Evolutionary conservation across 2,329 filamentous ascomycete species (phyloP).

Genomic region (Fusarium pininemorale): DNA sequence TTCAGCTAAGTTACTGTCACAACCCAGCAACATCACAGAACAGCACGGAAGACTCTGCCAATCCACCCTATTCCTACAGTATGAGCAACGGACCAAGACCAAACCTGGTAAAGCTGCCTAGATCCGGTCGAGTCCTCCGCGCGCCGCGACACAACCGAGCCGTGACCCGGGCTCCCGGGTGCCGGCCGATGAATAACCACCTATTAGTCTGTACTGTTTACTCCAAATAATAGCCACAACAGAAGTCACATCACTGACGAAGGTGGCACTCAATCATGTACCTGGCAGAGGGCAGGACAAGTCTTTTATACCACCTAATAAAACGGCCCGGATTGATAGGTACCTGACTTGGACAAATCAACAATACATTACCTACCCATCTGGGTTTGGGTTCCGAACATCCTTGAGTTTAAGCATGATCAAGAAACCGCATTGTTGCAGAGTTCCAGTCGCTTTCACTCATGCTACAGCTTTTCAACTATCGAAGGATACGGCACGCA

Average conservation of each 20-base stretch:
- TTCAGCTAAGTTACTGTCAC: constrained; percentile 4
- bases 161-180: constrained; percentile 37
- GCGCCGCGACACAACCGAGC: constrained; percentile 34
- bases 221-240: constrained; percentile 1
- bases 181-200: constrained; percentile 27
- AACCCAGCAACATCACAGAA: constrained; percentile 3
- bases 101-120: constrained; percentile 24
- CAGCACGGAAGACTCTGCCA: constrained; percentile 10
- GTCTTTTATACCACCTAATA: constrained; percentile 16
- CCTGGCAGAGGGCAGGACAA: constrained; percentile 5
- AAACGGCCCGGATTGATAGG: constrained; percentile 14
- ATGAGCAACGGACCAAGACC: constrained; percentile 15
- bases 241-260: not conserved
- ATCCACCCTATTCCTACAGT: constrained; percentile 10
- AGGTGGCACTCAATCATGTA: constrained; percentile 4
- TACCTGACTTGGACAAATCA: not conserved
- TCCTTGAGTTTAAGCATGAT: constrained; percentile 3
- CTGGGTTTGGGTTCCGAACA: constrained; percentile 21
- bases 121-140: constrained; percentile 33
- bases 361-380: constrained; percentile 6
- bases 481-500: not conserved
- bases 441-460: not conserved
- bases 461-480: not conserved
- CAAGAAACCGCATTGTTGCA: not conserved
- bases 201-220: not conserved